These are phyloP conservation scores for Wolfiporia cocos DNA, from an alignment of 1,284 basidiomycete genomes.

Conservation along the genomic window DNA sequence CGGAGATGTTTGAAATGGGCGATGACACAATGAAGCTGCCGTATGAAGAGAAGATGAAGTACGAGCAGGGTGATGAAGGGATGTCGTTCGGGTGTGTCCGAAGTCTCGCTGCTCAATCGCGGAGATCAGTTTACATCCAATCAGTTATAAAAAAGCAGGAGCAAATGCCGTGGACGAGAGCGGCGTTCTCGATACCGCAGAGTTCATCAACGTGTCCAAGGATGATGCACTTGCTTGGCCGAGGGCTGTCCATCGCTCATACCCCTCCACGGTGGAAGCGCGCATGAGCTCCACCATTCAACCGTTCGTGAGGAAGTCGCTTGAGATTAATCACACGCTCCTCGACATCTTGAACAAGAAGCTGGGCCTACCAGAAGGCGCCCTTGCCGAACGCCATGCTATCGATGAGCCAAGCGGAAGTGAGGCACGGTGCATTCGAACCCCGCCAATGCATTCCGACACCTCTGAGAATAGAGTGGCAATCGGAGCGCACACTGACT, in stretches of 20 bases:
- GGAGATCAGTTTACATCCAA: background rate
- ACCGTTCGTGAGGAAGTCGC: conserved; percentile 26
- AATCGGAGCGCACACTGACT: conserved; percentile 14
- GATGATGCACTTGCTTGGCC: conserved; percentile 29
- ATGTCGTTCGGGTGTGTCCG: conserved; percentile 23
- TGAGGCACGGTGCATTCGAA: conserved; percentile 11
- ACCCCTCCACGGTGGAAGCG: conserved; percentile 25
- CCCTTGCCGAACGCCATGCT: conserved; percentile 10
- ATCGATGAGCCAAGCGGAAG: conserved; percentile 8
- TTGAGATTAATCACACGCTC: conserved; percentile 26
- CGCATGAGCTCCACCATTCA: conserved; percentile 23
- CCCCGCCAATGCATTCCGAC: conserved; percentile 5
- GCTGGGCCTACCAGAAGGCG: conserved; percentile 19
- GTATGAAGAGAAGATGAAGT: conserved; percentile 28
- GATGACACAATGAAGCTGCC: conserved; percentile 26
- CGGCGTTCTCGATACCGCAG: conserved; percentile 25
- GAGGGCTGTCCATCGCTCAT: conserved; percentile 19
- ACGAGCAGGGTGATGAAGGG: conserved; percentile 28
- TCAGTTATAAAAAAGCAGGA: conserved; percentile 28
- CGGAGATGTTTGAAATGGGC: conserved; percentile 30
- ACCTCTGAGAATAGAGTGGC: conserved; percentile 8
- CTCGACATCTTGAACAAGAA: conserved; percentile 26
- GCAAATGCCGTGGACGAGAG: conserved; percentile 25
- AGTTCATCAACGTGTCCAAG: conserved; percentile 27
- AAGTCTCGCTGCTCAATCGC: background rate